Conservation (phyloP, 1,284 basidiomycete species). For the Boletus sp. region DNA sequence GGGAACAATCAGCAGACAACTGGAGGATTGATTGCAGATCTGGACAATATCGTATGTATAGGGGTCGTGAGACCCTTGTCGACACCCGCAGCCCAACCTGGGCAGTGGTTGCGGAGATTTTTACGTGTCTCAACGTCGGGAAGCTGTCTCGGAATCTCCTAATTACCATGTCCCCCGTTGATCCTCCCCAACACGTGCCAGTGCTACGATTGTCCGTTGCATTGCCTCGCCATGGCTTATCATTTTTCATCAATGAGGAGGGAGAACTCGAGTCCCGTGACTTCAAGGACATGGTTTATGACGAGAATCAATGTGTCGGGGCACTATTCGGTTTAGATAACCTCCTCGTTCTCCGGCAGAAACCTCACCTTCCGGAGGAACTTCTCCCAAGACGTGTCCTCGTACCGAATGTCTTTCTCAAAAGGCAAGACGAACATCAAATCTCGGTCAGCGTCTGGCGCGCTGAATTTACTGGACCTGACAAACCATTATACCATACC, state of each 20-base stretch:
- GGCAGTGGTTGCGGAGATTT: neutral
- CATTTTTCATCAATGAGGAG: conserved; percentile 27
- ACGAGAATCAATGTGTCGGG: conserved; percentile 17
- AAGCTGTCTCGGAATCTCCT: neutral
- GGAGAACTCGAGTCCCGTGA: conserved; percentile 26
- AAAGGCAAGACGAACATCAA: neutral
- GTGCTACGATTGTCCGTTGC: conserved; percentile 30
- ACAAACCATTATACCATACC: neutral
- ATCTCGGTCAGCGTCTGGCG: neutral
- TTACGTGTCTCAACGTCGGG: neutral
- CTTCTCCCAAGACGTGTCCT: conserved; percentile 32
- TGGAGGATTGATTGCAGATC: too few species aligned
- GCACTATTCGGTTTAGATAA: conserved; percentile 30
- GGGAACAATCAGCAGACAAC: too few species aligned
- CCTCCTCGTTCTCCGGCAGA: conserved; percentile 39
- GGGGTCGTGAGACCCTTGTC: neutral
- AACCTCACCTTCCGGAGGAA: neutral
- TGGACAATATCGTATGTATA: conserved; percentile 19
- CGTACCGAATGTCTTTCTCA: conserved; percentile 36
- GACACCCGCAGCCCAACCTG: conserved; percentile 8
- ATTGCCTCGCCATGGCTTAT: conserved; percentile 35
- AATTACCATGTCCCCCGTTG: neutral
- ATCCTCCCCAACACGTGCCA: conserved; percentile 4
- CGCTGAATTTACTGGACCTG: too few species aligned
- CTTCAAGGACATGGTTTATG: conserved; percentile 16